phyloP scores from a whole-genome alignment of 2,329 filamentous ascomycete genomes.

The Penicillium brevicompactum region DNA sequence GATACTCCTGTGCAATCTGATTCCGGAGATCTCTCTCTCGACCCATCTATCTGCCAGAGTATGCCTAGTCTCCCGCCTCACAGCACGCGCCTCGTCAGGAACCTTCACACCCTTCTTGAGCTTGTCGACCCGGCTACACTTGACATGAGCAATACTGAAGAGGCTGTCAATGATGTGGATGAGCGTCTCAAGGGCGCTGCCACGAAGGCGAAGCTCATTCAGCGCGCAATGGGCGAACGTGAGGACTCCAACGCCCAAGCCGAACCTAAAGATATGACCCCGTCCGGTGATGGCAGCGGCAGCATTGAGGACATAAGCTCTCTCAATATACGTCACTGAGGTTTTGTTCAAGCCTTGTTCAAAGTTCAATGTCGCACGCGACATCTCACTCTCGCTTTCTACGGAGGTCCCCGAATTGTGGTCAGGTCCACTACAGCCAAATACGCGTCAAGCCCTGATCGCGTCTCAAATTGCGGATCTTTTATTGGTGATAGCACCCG shows the following conservation, averaged over 20 bases:
- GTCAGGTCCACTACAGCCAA: background rate
- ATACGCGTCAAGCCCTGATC: background rate
- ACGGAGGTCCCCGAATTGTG: background rate
- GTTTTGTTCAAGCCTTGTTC: background rate
- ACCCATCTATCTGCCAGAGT: conserved; percentile 31
- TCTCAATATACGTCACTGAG: conserved; percentile 42
- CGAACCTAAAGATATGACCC: conserved; percentile 31
- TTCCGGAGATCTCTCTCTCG: conserved; percentile 20
- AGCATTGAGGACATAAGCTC: conserved; percentile 53
- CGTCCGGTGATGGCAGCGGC: conserved; percentile 39
- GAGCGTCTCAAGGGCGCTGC: conserved; percentile 81
- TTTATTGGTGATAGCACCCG: too few relatives aligned
- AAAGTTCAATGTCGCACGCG: background rate
- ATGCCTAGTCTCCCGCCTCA: conserved; percentile 51
- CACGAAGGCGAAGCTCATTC: conserved; percentile 82
- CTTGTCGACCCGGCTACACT: conserved; percentile 78
- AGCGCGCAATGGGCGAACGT: conserved; percentile 64
- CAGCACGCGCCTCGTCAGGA: conserved; percentile 72
- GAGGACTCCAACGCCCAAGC: conserved; percentile 34
- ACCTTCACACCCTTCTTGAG: conserved; percentile 73
- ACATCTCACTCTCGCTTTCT: background rate
- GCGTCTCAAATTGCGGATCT: background rate
- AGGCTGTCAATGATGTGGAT: conserved; percentile 88
- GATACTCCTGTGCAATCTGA: conserved; percentile 2
- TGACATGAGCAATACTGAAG: conserved; percentile 80